These are phyloP conservation scores for Carex kokanica DNA, from an alignment of 176 grass and related monocot genomes.

Conservation along the genomic window DNA sequence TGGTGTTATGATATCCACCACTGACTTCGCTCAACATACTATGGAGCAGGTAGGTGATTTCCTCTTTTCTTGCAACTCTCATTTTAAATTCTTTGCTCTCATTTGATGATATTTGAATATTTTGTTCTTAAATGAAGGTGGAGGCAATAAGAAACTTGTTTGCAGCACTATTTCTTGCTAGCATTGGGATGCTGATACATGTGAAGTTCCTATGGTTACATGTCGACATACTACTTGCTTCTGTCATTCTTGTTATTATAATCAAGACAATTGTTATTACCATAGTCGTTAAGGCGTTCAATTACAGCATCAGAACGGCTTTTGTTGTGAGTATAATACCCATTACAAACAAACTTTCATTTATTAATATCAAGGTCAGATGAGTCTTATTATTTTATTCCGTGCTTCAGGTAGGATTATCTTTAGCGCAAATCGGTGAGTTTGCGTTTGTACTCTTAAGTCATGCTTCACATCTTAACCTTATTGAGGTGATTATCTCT, in stretches of 20 bases:
- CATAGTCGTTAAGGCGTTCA: constrained; percentile 82
- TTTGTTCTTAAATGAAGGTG: constrained; percentile 53
- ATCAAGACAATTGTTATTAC: constrained; percentile 80
- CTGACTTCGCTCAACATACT: constrained; percentile 97
- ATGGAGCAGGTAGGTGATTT: constrained; percentile 92
- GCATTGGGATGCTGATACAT: constrained; percentile 98
- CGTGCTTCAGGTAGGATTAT: constrained; percentile 72
- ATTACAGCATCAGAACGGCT: constrained; percentile 85
- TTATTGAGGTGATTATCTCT: constrained; percentile 72
- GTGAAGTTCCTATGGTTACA: constrained; percentile 96
- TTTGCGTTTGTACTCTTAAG: constrained; percentile 98
- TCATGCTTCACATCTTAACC: constrained; percentile 95
- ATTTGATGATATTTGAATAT: constrained; percentile 14
- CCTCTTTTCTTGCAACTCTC: not conserved
- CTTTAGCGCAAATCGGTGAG: constrained; percentile 99
- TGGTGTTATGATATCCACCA: constrained; percentile 96
- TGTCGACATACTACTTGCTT: constrained; percentile 93
- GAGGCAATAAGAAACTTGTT: constrained; percentile 93
- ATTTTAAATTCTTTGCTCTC: not conserved
- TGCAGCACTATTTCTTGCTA: constrained; percentile 99
- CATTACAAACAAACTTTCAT: constrained; percentile 3
- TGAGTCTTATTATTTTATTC: constrained; percentile 2
- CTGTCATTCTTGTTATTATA: constrained; percentile 96
- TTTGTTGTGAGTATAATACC: constrained; percentile 70
- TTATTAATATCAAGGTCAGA: not conserved